Percentiles rank a stretch among this genome's conserved stretches.
These are phyloP conservation scores for Astrothelium subdiscretum DNA, from an alignment of 495 filamentous ascomycete genomes.

Conservation along the genomic window DNA sequence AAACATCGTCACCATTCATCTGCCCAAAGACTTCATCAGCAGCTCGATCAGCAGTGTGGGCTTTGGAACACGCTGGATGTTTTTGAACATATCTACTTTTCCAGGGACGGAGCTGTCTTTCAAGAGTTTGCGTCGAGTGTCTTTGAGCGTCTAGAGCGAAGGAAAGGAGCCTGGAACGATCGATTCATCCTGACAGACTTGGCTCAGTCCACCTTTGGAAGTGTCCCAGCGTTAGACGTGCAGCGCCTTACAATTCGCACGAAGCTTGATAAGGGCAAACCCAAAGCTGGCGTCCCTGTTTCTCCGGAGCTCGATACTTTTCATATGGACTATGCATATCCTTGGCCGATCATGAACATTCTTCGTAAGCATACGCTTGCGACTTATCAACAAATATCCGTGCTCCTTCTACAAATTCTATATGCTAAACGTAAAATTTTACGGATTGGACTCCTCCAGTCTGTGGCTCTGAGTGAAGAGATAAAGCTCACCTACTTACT, in stretches of 20 bases:
- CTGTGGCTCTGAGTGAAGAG: slow-evolving; percentile 14
- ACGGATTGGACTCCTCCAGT: slow-evolving; percentile 35
- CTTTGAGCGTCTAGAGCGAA: slow-evolving; percentile 65
- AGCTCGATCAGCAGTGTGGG: slow-evolving; percentile 24
- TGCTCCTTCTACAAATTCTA: slow-evolving; percentile 65
- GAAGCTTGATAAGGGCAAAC: background rate
- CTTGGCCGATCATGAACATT: slow-evolving; percentile 82
- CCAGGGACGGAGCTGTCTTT: slow-evolving; percentile 53
- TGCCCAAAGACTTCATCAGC: background rate
- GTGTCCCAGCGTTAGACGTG: slow-evolving; percentile 36
- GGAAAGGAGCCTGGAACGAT: slow-evolving; percentile 64
- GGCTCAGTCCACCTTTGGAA: slow-evolving; percentile 54
- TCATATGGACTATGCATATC: slow-evolving; percentile 31
- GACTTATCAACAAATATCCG: slow-evolving; percentile 58
- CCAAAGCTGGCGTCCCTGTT: background rate
- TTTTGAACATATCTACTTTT: slow-evolving; percentile 60
- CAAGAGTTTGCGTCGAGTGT: slow-evolving; percentile 53
- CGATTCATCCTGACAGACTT: slow-evolving; percentile 71
- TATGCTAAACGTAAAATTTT: slow-evolving; percentile 59
- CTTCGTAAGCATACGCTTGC: slow-evolving; percentile 48
- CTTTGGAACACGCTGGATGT: slow-evolving; percentile 54
- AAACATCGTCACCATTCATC: background rate
- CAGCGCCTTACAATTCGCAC: background rate
- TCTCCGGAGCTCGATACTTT: slow-evolving; percentile 10
- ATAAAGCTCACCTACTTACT: slow-evolving; percentile 46